A percentile compares a stretch with the other conserved stretches of the same genome.
Conservation (phyloP, 352 stramenopile species). For the Phytophthora fragariae region DNA sequence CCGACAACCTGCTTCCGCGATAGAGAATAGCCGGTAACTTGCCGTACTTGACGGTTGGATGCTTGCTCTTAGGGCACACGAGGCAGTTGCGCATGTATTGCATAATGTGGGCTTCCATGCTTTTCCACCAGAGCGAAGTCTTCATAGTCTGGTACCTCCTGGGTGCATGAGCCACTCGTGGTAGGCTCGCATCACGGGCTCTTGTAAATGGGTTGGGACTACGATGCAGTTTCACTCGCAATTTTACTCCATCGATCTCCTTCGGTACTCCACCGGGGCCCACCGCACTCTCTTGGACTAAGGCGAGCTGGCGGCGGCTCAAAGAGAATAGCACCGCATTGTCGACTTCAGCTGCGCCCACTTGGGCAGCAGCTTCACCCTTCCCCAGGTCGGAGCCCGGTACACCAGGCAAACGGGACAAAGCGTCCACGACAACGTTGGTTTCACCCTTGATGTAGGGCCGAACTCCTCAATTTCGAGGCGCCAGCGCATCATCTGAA, state of each 20-base stretch:
- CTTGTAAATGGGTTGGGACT: not conserved
- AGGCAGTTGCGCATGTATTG: not conserved
- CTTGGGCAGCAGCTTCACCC: not conserved
- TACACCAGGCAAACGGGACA: constrained; percentile 6
- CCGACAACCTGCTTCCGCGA: too few relatives aligned
- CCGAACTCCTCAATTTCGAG: constrained; percentile 23
- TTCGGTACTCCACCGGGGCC: not conserved
- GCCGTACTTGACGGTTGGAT: constrained; percentile 4
- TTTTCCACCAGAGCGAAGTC: too few relatives aligned
- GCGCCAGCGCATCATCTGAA: constrained; percentile 12
- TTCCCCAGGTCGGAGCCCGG: not conserved
- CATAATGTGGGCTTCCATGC: not conserved
- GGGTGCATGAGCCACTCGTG: constrained; percentile 1
- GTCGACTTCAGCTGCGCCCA: not conserved
- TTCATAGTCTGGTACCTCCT: too few relatives aligned
- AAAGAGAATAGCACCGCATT: constrained; percentile 1
- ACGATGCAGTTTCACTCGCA: constrained; percentile 2
- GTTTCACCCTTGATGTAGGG: constrained; percentile 13
- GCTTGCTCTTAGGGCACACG: not conserved
- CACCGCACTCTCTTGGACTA: not conserved
- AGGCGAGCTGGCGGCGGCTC: not conserved
- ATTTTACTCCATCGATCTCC: constrained; percentile 10
- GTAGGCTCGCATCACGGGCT: not conserved
- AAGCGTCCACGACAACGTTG: constrained; percentile 10
- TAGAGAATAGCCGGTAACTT: constrained; percentile 4